Percentiles rank a stretch among this genome's conserved stretches.
These are phyloP conservation scores for Melaleuca quinquenervia DNA, from an alignment of 345 rosid species.

Conservation along the genomic window DNA sequence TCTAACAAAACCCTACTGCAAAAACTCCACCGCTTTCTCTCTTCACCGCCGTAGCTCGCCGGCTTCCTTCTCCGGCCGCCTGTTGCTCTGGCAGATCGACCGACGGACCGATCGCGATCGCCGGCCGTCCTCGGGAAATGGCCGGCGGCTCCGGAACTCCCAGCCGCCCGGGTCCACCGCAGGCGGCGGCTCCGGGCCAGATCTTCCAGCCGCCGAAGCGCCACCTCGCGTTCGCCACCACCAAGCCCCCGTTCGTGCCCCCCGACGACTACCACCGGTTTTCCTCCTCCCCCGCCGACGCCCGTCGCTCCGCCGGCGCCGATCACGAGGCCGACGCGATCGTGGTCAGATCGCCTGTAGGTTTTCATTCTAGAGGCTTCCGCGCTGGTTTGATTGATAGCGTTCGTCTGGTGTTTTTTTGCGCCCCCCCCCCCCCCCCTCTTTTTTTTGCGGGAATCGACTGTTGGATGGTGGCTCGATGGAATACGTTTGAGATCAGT, in stretches of 20 bases:
- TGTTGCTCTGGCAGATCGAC: not conserved
- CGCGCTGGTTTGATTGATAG: not conserved
- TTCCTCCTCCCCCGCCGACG: conserved; percentile 13
- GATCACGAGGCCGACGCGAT: conserved; percentile 56
- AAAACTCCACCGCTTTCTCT: not conserved
- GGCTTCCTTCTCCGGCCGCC: not conserved
- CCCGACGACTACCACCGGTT: conserved; percentile 68
- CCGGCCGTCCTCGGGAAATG: not conserved
- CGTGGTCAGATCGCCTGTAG: conserved; percentile 73
- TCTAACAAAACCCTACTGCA: not conserved
- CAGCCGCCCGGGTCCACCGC: conserved; percentile 20
- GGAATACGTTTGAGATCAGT: not conserved
- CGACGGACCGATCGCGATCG: conserved; percentile 15
- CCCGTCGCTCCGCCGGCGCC: conserved; percentile 5
- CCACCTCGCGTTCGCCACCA: conserved; percentile 62
- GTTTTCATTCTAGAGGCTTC: conserved; percentile 8
- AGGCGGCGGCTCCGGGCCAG: conserved; percentile 20
- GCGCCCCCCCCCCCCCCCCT: not conserved
- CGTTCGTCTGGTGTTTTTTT: not conserved
- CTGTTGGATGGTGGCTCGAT: not conserved
- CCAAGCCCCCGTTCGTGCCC: conserved; percentile 62
- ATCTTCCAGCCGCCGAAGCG: conserved; percentile 64
- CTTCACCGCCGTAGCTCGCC: not conserved
- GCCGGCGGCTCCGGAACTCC: conserved; percentile 46
- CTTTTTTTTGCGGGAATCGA: not conserved